phyloP scores from a whole-genome alignment of 441 rosid species.

The Arabidopsis hybrid region DNA sequence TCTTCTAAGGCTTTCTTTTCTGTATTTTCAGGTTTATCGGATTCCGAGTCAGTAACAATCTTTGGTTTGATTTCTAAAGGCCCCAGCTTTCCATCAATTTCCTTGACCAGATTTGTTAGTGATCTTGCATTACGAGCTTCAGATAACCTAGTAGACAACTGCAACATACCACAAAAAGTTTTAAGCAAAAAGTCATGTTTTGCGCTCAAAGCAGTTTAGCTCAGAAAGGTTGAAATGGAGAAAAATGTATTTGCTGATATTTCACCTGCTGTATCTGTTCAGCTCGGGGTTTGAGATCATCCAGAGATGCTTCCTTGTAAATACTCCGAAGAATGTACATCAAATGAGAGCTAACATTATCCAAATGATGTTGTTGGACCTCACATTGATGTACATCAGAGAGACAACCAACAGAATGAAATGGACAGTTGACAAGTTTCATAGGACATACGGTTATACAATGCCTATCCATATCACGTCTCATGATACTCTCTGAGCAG shows the following conservation, averaged over 20 bases:
- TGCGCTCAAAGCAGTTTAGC: constrained; percentile 13
- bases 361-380: constrained; percentile 63
- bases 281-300: constrained; percentile 60
- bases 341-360: constrained; percentile 64
- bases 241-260: background rate
- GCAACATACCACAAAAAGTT: constrained; percentile 33
- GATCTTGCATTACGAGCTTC: constrained; percentile 64
- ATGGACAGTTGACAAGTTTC: constrained; percentile 89
- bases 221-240: background rate
- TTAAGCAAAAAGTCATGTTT: background rate
- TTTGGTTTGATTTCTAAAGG: constrained; percentile 50
- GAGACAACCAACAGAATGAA: constrained; percentile 78
- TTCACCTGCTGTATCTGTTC: constrained; percentile 74
- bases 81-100: constrained; percentile 68
- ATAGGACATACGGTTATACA: constrained; percentile 89
- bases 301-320: constrained; percentile 62
- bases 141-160: constrained; percentile 52
- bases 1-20: constrained; percentile 38
- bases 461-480: constrained; percentile 91
- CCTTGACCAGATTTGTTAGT: constrained; percentile 62
- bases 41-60: constrained; percentile 1
- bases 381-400: constrained; percentile 59
- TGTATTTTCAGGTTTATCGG: constrained; percentile 4
- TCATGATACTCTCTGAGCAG: constrained; percentile 70
- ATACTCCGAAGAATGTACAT: constrained; percentile 62